A percentile compares a stretch with the other conserved stretches of the same genome.
Evolutionary conservation across 441 rosid species (phyloP).

Genomic region (Daphne laureola): DNA sequence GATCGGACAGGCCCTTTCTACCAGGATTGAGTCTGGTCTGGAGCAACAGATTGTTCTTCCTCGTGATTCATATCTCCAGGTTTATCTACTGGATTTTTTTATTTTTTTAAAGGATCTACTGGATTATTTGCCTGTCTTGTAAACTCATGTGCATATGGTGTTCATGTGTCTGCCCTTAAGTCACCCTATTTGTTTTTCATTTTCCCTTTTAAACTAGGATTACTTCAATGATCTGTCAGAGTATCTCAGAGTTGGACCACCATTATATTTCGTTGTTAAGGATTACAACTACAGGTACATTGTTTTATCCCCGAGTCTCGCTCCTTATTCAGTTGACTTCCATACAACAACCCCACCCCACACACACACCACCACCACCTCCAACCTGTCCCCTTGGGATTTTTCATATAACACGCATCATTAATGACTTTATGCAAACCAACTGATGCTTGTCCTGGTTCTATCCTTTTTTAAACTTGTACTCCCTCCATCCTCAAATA

Average conservation of each 20-base stretch:
- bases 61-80: constrained; percentile 67
- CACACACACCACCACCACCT: too few species aligned
- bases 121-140: constrained; percentile 8
- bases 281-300: constrained; percentile 53
- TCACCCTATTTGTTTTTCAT: neutral
- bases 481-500: too few species aligned
- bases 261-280: constrained; percentile 60
- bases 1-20: constrained; percentile 34
- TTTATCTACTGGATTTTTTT: constrained; percentile 13
- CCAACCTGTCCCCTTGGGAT: too few species aligned
- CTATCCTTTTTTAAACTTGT: too few species aligned
- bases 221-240: constrained; percentile 45
- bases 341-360: too few species aligned
- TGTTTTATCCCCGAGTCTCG: neutral
- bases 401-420: too few species aligned
- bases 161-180: constrained; percentile 10
- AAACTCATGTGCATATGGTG: neutral
- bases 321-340: constrained; percentile 1
- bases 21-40: constrained; percentile 55
- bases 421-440: too few species aligned
- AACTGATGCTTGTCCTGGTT: too few species aligned
- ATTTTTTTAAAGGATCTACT: too few species aligned
- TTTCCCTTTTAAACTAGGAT: constrained; percentile 28
- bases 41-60: constrained; percentile 68
- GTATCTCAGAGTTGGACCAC: constrained; percentile 59